Base-by-base conservation (phyloP, 306 rosid genomes). In the Albizia julibrissin region DNA sequence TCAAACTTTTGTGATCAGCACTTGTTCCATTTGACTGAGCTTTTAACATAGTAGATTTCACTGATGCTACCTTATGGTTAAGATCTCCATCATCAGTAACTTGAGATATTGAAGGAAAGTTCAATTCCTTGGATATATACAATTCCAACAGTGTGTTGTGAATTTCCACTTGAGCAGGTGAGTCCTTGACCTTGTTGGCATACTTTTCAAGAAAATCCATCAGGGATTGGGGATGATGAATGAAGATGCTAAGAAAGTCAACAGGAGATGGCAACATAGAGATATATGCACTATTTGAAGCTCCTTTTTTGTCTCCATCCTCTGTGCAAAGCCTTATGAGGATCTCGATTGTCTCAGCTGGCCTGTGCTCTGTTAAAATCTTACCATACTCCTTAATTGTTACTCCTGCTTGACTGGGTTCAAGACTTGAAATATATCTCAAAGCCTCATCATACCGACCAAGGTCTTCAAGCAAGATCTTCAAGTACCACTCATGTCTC, bases 381-480 rank as follows among this genome's bases (percentile, higher is more conserved):
- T 95, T 93, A 59, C 99, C 99, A 88, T 95, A 95, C 86, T 95
- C 98, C 89, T 93, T 93, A 29, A 95, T 79, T n/a, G 98, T 93
- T 84, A 88, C 88, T 77, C 99, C 98, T 46, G 97, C 97, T 86
- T 95, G 99, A 85, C 92, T 91, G 76, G 94, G 81, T 85, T 95
- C 96, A 75, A 95, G 98, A 86, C 98, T 88, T 67, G 98, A 90
- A 82, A 95, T 91, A 82, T 95, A 95, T 67, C 61, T 90, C 91
- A 95, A 87, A 46, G 99, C 98, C 84, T 95, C 99, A 42, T 95
- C 99, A 88, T 92, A 95, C 49, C 92, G 87, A 75, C 97, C 98
- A 89, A 95, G 99, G 80, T 95, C 99, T 90, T 95, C 99, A 89
- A 95, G 99, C 84, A 95, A 89, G 81, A 95, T 95, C 89, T 95